Conservation (phyloP, 148 eudicot species). For the Cornus controversa region DNA sequence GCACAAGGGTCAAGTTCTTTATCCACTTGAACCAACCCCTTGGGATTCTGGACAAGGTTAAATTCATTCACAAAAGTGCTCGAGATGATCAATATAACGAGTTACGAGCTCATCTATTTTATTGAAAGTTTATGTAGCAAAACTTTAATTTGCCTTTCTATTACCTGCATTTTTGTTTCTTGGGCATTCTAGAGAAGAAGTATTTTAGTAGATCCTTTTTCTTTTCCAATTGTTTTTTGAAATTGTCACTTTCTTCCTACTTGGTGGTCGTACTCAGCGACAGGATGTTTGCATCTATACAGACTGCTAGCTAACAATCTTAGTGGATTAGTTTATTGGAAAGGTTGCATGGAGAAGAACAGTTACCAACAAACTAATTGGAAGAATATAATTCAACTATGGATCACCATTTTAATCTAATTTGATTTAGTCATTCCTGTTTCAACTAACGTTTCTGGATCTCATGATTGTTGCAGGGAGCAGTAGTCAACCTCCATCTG, state of each 20-base stretch:
- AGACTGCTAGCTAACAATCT: neutral
- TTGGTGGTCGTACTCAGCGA: neutral
- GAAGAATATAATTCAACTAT: neutral
- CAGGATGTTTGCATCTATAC: neutral
- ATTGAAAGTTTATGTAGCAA: no score
- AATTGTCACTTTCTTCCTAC: neutral
- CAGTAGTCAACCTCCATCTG: no score
- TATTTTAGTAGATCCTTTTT: no score
- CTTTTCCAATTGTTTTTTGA: neutral
- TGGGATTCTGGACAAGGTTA: no score
- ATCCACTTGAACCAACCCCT: no score
- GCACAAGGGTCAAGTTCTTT: no score
- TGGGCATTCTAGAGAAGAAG: neutral
- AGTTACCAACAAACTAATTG: neutral
- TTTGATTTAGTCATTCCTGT: constrained; percentile 8
- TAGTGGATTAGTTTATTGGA: neutral
- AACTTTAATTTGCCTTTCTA: neutral
- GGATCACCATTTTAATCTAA: neutral
- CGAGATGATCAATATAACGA: no score
- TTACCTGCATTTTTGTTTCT: no score
- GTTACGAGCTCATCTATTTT: neutral
- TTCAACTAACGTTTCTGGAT: constrained; percentile 6
- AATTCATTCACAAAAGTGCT: no score
- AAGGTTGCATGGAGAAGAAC: neutral
- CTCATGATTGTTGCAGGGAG: constrained; percentile 15